These are phyloP conservation scores for Capsicum chinense DNA, from an alignment of 257 asterid genomes.

Conservation along the genomic window DNA sequence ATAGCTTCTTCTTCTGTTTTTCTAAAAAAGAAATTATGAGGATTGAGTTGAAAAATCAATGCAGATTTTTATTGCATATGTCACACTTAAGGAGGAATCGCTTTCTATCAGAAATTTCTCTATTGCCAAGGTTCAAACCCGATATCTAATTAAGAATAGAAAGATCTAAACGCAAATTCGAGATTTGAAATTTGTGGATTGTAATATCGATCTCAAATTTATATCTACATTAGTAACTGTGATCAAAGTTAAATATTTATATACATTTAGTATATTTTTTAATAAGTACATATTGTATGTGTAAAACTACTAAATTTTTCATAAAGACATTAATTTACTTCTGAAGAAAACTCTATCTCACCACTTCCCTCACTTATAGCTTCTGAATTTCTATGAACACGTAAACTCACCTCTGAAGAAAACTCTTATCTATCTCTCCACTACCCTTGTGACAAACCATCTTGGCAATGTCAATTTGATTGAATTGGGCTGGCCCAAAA, in stretches of 20 bases:
- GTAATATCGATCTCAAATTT: not conserved
- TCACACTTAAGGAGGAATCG: not conserved
- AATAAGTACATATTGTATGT: not conserved
- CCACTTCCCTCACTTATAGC: not conserved
- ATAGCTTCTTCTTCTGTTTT: no score
- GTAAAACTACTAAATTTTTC: not conserved
- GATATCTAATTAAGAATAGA: no score
- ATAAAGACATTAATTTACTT: not conserved
- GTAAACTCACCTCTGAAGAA: no score
- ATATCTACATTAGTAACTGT: not conserved
- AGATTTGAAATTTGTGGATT: not conserved
- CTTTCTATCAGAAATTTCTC: no score
- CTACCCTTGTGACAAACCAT: not conserved
- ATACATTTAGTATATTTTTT: not conserved
- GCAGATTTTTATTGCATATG: not conserved
- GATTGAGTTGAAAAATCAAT: no score
- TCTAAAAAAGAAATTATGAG: no score
- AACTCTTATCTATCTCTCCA: no score
- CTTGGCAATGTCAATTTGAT: not conserved
- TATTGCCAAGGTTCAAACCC: not conserved
- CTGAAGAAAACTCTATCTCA: not conserved
- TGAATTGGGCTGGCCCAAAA: not conserved
- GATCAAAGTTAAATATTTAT: not conserved
- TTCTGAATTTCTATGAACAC: no score
- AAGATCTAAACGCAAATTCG: not conserved